Conservation (phyloP, 78 protist species). For the Cavenderia fasciculata region DNA sequence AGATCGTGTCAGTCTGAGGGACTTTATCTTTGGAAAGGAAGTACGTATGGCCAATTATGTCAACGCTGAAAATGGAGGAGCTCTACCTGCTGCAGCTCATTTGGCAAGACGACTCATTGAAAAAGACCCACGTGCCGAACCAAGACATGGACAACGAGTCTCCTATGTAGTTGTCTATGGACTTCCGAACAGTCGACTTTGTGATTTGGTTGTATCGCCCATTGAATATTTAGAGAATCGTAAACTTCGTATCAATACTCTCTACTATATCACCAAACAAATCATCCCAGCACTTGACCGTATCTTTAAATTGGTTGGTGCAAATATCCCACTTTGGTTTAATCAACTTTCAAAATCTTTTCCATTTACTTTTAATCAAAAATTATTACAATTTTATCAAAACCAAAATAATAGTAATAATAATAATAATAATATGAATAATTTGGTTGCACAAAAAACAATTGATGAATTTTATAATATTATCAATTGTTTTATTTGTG, state of each 20-base stretch:
- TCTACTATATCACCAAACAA: conserved; percentile 92
- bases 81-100: conserved; percentile 87
- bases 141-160: conserved; percentile 89
- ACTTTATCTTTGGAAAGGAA: conserved; percentile 92
- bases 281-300: conserved; percentile 90
- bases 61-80: not conserved
- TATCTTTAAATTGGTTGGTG: conserved; percentile 85
- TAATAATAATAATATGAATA: conserved; percentile 4
- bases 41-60: conserved; percentile 84
- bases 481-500: conserved; percentile 59
- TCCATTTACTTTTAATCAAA: conserved; percentile 16
- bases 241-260: conserved; percentile 10
- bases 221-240: conserved; percentile 28
- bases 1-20: conserved; percentile 68
- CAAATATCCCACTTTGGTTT: conserved; percentile 73
- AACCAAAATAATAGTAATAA: conserved; percentile 14
- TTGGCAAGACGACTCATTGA: conserved; percentile 57
- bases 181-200: conserved; percentile 72
- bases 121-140: conserved; percentile 90
- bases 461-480: conserved; percentile 66
- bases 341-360: conserved; percentile 40
- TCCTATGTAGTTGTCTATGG: conserved; percentile 87
- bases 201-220: conserved; percentile 85
- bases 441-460: not conserved
- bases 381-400: conserved; percentile 29